Evolutionary conservation across 257 asterid species (phyloP).

Genomic region (Nicotiana attenuata): DNA sequence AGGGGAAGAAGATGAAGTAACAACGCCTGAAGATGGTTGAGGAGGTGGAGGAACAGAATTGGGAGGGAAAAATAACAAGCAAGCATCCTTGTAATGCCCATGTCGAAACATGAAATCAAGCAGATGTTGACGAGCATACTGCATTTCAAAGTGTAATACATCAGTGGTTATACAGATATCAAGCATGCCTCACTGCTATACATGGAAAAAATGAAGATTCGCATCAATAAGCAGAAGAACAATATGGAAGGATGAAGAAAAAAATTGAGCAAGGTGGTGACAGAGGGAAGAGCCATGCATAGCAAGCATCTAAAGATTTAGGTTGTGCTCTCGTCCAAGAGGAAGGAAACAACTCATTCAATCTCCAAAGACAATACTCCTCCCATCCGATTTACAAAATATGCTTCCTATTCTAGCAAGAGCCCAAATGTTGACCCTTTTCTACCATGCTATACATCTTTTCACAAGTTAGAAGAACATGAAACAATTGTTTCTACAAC

Average conservation of each 20-base stretch:
- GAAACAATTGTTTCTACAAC: neutral
- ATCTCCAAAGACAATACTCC: neutral
- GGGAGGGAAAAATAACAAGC: slow-evolving; percentile 78
- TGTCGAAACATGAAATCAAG: slow-evolving; percentile 90
- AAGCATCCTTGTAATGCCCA: slow-evolving; percentile 83
- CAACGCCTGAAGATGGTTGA: slow-evolving; percentile 60
- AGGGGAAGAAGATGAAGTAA: slow-evolving; percentile 76
- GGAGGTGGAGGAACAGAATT: slow-evolving; percentile 64
- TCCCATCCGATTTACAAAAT: neutral
- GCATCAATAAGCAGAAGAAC: neutral
- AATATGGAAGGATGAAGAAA: neutral
- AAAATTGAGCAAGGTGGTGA: neutral
- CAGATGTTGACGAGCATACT: slow-evolving; percentile 92
- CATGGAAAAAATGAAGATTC: neutral
- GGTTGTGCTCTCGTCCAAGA: neutral
- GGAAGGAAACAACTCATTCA: slow-evolving; percentile 6
- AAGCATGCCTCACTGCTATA: neutral
- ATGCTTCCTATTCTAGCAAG: neutral
- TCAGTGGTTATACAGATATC: neutral
- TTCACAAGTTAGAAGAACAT: neutral
- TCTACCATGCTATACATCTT: neutral
- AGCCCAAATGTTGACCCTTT: neutral
- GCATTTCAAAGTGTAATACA: slow-evolving; percentile 30
- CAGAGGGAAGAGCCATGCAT: neutral
- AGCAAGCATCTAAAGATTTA: neutral